Percentiles rank a stretch among this genome's conserved stretches.
Evolutionary conservation across 2,329 filamentous ascomycete species (phyloP).

Genomic region (Colletotrichum theobromicola): DNA sequence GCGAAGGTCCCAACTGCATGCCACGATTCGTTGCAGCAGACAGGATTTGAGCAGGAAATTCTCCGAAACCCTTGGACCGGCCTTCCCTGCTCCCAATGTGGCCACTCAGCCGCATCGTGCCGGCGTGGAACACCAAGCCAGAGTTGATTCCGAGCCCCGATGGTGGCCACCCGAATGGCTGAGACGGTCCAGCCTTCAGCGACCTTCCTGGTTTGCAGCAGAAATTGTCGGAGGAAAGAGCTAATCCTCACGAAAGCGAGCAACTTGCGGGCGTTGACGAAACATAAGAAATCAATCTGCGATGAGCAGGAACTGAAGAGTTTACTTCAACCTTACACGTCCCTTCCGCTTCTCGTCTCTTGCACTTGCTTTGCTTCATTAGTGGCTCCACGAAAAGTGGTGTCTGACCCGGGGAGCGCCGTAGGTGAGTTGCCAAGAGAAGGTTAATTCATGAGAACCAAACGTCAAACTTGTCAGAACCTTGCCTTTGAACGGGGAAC

Average conservation of each 20-base stretch:
- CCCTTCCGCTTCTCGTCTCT: not conserved
- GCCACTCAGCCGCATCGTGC: not conserved
- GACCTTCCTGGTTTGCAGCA: not conserved
- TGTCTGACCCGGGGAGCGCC: not conserved
- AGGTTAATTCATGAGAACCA: not conserved
- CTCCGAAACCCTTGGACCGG: not conserved
- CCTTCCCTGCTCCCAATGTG: not conserved
- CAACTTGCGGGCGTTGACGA: not conserved
- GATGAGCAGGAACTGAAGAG: not conserved
- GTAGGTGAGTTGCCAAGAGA: not conserved
- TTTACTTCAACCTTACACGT: not conserved
- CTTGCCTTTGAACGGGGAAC: not conserved
- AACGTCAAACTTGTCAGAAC: constrained; percentile 6
- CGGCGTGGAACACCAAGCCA: not conserved
- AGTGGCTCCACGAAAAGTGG: not conserved
- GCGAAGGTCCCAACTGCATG: not conserved
- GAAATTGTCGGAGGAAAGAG: not conserved
- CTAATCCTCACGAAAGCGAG: not conserved
- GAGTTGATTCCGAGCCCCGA: not conserved
- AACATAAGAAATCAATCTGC: not conserved
- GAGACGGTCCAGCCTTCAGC: not conserved
- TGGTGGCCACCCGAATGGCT: not conserved
- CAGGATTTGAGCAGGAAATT: not conserved
- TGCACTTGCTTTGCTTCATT: not conserved
- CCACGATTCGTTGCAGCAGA: not conserved